Evolutionary conservation across 768 basidiomycete species (phyloP), one percentile per base, ranked within the genome.

Genomic region (Suillus bovinus): DNA sequence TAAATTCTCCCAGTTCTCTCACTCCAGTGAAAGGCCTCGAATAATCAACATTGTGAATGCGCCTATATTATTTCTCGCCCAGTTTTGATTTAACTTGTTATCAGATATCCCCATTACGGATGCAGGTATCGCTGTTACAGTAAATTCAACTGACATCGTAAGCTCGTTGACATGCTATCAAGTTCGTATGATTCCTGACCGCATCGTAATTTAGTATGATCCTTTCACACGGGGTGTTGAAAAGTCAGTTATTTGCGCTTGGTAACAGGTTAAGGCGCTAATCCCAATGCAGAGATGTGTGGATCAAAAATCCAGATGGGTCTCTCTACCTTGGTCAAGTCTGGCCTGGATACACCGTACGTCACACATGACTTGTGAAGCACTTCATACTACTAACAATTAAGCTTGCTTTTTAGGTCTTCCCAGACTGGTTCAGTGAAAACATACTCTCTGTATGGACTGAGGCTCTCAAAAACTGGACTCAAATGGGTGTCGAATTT

Each of bases 301-400:
- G 87, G 72, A 82, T 93, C 57, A 90, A 85, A 67, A 91, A 93
- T 70, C 87, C 86, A 0, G 87, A 93, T 67, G 86, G 86, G 0
- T 81, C 86, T 41, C 82, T 87, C 67, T 92, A 89, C 71, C 70
- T 90, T 1, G 91, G 91, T 13, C 81, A 86, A 69, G 90, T 91
- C 10, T 92, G 88, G 90, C 89, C 90, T 17, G 89, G 90, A 27
- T 87, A 84, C 72, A 87, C 88, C 8, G 88, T 86, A 39, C 20
- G 80, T 69, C 38, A 14, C 34, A 11, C 4, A 8, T 52, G 17
- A 5, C 16, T 9, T 9, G 11, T 6, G 36, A 1, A 27, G 13
- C 20, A 5, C 11, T 10, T 6, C 14, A 47, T 22, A n/a, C 14
- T 5, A 50, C n/a, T 16, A 11, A 38, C 10, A 11, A 20, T 39